Evolutionary conservation across 2,329 filamentous ascomycete species (phyloP), one percentile per base, ranked within the genome.

Genomic region (Colletotrichum musae): DNA sequence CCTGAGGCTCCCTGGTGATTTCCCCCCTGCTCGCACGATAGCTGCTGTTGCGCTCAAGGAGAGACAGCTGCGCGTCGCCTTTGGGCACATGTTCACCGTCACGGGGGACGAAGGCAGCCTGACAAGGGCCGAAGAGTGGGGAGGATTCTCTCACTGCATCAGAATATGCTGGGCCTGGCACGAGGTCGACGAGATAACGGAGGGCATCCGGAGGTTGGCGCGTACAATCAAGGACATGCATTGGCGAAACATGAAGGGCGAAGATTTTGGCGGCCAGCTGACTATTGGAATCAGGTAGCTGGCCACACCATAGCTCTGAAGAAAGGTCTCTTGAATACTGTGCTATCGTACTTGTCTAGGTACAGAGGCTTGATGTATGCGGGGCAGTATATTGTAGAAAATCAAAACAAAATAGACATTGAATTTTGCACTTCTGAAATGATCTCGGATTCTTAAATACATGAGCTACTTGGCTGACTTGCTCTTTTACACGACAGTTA

Each of bases 161-260:
- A 85, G 92, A 50, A 77, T 94, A 18, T 94, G 90, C 70, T 94
- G 92, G 79, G 85, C 90, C 6, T 95, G 92, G 89, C 92, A 93
- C 77, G 85, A 90, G 2, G 89, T 92, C 74, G 84, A 85, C 16
- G 83, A 88, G 60, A 79, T 97, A 16, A 84, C 83, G 0, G 91
- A 94, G 74, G 93, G 92, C 0, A 85, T 95, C 5, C 78, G 83
- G 75, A 87, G 92, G 73, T 80, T 95, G 62, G 90, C 54, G 5
- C 51, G 43, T 6, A 61, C 57, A 0, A 66, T 66, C 13, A 2
- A 6, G 2, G 21, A 61, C 4, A 39, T 66, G 1, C 54, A 57
- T 1, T 9, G 15, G 3, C 53, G 57, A 3, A 54, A 50, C 5
- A 6, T 54, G 16, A 51, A 18, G 3, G 57, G 57, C 1, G 63